These are phyloP conservation scores for Cyberlindnera suaveolens DNA, from an alignment of 805 yeast species.

Conservation along the genomic window DNA sequence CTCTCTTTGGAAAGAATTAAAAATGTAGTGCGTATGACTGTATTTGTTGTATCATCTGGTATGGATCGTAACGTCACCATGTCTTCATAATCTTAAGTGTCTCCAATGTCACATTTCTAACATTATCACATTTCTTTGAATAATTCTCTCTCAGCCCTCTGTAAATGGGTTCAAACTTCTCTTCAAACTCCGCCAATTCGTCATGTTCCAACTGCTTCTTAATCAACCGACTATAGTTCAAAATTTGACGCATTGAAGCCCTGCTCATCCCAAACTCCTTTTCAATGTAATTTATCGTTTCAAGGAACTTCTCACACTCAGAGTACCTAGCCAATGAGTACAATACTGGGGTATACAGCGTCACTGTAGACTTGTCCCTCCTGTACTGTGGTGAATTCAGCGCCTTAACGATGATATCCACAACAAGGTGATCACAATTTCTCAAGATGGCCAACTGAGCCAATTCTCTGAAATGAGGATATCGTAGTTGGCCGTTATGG, in stretches of 20 bases:
- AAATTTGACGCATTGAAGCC: no score
- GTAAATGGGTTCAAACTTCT: not conserved
- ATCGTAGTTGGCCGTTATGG: constrained; percentile 1
- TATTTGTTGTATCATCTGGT: not conserved
- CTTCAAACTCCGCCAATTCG: not conserved
- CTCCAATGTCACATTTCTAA: not conserved
- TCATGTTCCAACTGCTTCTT: not conserved
- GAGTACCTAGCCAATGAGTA: constrained; percentile 2
- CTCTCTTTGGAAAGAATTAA: no score
- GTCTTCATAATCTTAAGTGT: not conserved
- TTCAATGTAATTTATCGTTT: not conserved
- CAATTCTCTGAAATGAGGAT: constrained; percentile 7
- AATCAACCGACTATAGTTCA: not conserved
- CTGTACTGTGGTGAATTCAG: constrained; percentile 4
- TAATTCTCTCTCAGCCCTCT: not conserved
- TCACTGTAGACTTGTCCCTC: constrained; percentile 1
- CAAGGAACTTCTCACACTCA: not conserved
- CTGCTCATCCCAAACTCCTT: not conserved
- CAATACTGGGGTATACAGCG: constrained; percentile 6
- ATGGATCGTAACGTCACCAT: not conserved
- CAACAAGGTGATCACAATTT: not conserved
- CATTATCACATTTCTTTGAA: not conserved
- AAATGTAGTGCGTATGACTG: no score
- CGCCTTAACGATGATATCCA: constrained; percentile 5
- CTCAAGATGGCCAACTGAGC: constrained; percentile 4